Base-by-base conservation (phyloP, 2,329 filamentous ascomycete species). In the Periconia sp. region DNA sequence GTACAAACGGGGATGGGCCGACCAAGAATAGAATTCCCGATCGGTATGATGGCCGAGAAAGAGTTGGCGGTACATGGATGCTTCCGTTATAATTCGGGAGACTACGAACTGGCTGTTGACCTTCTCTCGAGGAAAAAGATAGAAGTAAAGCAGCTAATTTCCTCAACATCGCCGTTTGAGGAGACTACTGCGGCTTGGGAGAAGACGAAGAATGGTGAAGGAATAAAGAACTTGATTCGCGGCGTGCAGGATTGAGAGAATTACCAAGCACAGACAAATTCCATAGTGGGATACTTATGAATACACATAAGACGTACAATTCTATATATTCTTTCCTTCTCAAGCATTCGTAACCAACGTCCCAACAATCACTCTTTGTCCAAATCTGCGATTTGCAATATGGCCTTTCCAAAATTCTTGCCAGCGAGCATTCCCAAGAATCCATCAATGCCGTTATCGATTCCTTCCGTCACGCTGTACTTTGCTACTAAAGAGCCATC, bases 1-100 rank as follows among this genome's bases (percentile, higher is more conserved):
- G 96, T 97, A 70, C 88, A 97, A 60, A 94, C 96, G 59, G 93
- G 93, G 19, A 91, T 97, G 10, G 93, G 93, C 59, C 91, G 88
- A 80, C 90, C 92, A 71, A 90, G 96, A 80, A 92, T 97, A 78
- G 91, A 85, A 73, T 88, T 97, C 60, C 92, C 93, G 19, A 97
- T 97, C 75, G 96, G 96, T 90, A 81, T 90, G 45, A 83, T 93
- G 58, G 92, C 89, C 68, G 92, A 92, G 15, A 85, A 90, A 61
- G 93, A 97, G 78, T 87, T 97, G 64, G 75, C 61, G 54, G 56
- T 73, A 1, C 54, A 61, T 11, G 70, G 70, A 0, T 70, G 67
- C 47, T 72, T 73, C 47, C 50, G 70, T 15, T 73, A 73, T 44
- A 60, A 57, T 1, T 37, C 63, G 18, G 70, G 70, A 7, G 69